phyloP scores from a whole-genome alignment of 2,329 filamentous ascomycete species.

The Fusarium drepaniforme region DNA sequence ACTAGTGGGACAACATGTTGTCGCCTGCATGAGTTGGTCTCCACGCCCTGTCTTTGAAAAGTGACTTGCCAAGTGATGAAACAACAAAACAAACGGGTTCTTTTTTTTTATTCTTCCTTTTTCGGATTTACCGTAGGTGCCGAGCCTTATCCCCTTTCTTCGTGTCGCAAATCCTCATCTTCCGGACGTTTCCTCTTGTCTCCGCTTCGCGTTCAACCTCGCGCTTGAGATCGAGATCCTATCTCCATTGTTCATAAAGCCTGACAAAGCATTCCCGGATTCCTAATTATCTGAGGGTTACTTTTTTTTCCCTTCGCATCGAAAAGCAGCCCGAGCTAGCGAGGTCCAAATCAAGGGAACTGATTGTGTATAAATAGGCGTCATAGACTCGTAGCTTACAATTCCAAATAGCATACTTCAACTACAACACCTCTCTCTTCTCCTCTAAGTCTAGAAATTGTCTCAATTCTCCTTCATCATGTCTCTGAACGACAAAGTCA shows the following conservation, averaged over 20 bases:
- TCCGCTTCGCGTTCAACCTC: background rate
- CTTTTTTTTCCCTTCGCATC: background rate
- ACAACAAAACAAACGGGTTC: background rate
- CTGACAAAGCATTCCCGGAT: background rate
- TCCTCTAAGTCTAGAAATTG: background rate
- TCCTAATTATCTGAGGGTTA: background rate
- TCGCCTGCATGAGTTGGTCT: background rate
- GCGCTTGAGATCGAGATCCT: background rate
- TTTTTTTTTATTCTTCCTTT: background rate
- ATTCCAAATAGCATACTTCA: background rate
- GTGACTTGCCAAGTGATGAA: background rate
- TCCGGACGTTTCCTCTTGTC: background rate
- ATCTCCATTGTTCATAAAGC: background rate
- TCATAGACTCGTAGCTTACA: background rate
- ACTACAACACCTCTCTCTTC: too few relatives aligned
- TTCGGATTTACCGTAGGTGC: background rate
- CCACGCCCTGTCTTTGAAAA: background rate
- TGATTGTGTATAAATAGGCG: background rate
- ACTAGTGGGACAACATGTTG: background rate
- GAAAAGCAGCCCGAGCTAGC: background rate
- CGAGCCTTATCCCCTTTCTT: background rate
- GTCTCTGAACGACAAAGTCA: background rate
- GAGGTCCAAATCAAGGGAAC: background rate
- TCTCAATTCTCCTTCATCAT: background rate
- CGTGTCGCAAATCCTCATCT: background rate